Evolutionary conservation across 2,329 filamentous ascomycete species (phyloP).

Genomic region (Karstenula rhodostoma): DNA sequence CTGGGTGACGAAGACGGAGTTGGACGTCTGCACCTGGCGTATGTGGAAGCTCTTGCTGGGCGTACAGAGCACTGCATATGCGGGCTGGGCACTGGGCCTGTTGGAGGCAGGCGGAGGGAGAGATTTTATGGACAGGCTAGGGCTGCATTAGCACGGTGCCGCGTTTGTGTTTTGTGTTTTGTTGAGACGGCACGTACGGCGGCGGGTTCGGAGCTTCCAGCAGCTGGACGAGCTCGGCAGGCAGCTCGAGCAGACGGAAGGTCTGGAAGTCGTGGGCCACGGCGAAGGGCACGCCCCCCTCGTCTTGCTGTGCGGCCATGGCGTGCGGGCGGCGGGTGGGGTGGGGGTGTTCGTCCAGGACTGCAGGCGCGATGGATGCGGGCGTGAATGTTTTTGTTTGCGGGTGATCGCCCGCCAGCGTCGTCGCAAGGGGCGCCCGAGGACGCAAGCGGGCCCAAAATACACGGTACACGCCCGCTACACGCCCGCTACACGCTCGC

Average conservation of each 20-base stretch:
- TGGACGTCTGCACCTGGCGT: constrained; percentile 72
- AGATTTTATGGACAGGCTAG: constrained; percentile 50
- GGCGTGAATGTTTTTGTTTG: constrained; percentile 26
- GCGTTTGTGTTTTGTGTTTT: too few relatives aligned
- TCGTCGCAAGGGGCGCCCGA: constrained; percentile 25
- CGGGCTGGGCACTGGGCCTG: constrained; percentile 40
- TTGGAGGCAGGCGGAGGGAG: constrained; percentile 30
- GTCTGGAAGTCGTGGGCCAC: constrained; percentile 58
- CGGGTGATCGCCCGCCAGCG: constrained; percentile 23
- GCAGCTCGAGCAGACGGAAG: constrained; percentile 68
- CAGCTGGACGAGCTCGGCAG: constrained; percentile 63
- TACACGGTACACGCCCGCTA: too few relatives aligned
- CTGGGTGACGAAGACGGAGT: constrained; percentile 65
- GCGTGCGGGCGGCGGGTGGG: constrained; percentile 15
- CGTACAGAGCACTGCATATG: constrained; percentile 67
- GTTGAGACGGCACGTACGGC: constrained; percentile 45
- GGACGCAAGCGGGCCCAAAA: constrained; percentile 24
- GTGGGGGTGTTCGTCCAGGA: too few relatives aligned
- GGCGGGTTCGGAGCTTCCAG: constrained; percentile 58
- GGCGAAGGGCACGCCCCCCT: constrained; percentile 53
- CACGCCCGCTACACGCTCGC: constrained; percentile 15
- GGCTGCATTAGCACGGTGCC: constrained; percentile 32
- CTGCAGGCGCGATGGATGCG: constrained; percentile 15
- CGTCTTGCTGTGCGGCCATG: constrained; percentile 56
- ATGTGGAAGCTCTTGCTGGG: constrained; percentile 64